A percentile compares a stretch with the other conserved stretches of the same genome.
These are phyloP conservation scores for Phanerodontia chrysosporium DNA, from an alignment of 768 basidiomycete species.

Conservation along the genomic window DNA sequence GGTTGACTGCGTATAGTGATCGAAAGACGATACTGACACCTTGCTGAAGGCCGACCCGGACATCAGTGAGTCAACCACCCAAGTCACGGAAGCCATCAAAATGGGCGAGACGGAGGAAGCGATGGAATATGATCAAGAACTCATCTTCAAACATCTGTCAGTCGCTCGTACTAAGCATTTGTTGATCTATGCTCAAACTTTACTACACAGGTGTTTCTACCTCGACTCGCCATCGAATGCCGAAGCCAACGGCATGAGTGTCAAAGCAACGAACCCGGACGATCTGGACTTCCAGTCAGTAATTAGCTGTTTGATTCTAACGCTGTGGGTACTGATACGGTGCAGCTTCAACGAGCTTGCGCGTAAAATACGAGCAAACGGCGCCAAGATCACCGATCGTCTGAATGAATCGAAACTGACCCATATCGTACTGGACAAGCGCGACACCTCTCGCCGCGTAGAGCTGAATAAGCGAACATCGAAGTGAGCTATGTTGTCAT, in stretches of 20 bases:
- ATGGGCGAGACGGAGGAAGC: constrained; percentile 74
- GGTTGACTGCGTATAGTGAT: too few species aligned
- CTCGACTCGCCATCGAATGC: constrained; percentile 82
- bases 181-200: not conserved
- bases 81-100: constrained; percentile 21
- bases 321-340: not conserved
- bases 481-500: constrained; percentile 39
- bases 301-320: constrained; percentile 40
- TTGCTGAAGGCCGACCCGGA: not conserved
- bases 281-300: constrained; percentile 33
- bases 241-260: constrained; percentile 51
- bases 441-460: constrained; percentile 68
- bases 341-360: constrained; percentile 53
- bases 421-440: constrained; percentile 81
- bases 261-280: constrained; percentile 49
- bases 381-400: constrained; percentile 60
- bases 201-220: constrained; percentile 68
- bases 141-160: constrained; percentile 82
- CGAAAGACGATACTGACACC: too few species aligned
- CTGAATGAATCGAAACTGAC: constrained; percentile 78
- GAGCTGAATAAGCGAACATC: constrained; percentile 69
- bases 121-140: constrained; percentile 73
- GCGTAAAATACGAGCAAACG: constrained; percentile 56
- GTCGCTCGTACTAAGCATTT: constrained; percentile 21
- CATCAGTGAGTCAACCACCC: not conserved